These are phyloP conservation scores for Leccinum disarticulatum DNA, from an alignment of 768 basidiomycete species.

Conservation along the genomic window DNA sequence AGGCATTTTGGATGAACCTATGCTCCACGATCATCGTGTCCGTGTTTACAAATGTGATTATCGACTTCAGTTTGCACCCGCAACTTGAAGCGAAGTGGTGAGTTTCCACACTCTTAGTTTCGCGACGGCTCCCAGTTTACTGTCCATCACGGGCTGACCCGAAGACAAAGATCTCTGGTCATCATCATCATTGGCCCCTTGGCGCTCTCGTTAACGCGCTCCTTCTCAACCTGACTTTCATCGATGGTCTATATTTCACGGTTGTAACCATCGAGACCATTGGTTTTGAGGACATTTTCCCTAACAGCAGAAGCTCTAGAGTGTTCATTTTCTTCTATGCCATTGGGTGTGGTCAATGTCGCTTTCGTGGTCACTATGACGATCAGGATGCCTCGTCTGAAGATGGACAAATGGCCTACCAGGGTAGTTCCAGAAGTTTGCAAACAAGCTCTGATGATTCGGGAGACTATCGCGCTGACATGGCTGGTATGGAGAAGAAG, in stretches of 20 bases:
- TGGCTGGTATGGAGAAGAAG: constrained; percentile 45
- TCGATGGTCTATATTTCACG: constrained; percentile 78
- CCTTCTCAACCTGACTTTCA: constrained; percentile 55
- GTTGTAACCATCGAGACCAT: constrained; percentile 72
- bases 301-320: constrained; percentile 42
- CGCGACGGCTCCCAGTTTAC: background rate
- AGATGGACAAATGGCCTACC: background rate
- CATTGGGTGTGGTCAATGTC: constrained; percentile 57
- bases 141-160: constrained; percentile 56
- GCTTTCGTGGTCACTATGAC: constrained; percentile 37
- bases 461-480: constrained; percentile 19
- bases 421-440: constrained; percentile 13
- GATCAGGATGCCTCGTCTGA: background rate
- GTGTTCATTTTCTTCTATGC: constrained; percentile 61
- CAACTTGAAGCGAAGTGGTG: constrained; percentile 66
- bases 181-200: constrained; percentile 72
- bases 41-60: constrained; percentile 61
- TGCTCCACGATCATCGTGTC: constrained; percentile 74
- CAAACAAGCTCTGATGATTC: constrained; percentile 6
- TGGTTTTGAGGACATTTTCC: constrained; percentile 62
- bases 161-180: constrained; percentile 76
- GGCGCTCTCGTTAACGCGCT: constrained; percentile 62
- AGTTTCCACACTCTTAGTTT: constrained; percentile 12
- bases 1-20: constrained; percentile 75
- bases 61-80: constrained; percentile 58